A percentile compares a stretch with the other conserved stretches of the same genome.
phyloP scores from a whole-genome alignment of 176 grass and related monocot genomes.

The Juncus inflexus region DNA sequence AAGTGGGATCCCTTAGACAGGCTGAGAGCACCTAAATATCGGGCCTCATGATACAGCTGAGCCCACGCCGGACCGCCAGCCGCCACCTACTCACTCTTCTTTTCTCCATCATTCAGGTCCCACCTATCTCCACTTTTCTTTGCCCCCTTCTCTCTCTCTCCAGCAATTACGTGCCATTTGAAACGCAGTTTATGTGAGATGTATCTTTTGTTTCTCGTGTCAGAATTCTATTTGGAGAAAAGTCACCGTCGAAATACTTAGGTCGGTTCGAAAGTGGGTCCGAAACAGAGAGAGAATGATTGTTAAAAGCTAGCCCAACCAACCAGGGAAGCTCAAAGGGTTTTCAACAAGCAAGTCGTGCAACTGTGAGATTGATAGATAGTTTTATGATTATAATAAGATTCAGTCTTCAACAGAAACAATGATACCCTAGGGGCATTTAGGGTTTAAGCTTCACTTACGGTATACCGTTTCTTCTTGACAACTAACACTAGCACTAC shows the following conservation, averaged over 20 bases:
- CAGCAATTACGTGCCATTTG: neutral
- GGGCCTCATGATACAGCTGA: slow-evolving; percentile 32
- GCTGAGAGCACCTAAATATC: neutral
- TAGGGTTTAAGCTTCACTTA: slow-evolving; percentile 14
- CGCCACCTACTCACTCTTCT: slow-evolving; percentile 15
- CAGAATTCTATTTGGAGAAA: slow-evolving; percentile 60
- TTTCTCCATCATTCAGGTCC: neutral
- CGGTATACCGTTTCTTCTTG: slow-evolving; percentile 3
- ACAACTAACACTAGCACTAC: neutral
- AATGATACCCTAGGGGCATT: slow-evolving; percentile 7
- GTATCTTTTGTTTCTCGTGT: slow-evolving; percentile 28
- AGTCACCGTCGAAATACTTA: slow-evolving; percentile 51
- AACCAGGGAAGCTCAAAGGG: slow-evolving; percentile 16
- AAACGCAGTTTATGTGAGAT: slow-evolving; percentile 24
- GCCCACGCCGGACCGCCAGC: slow-evolving; percentile 31
- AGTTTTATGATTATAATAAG: slow-evolving; percentile 23
- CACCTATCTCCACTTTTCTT: neutral
- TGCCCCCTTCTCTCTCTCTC: neutral
- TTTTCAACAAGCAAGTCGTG: slow-evolving; percentile 34
- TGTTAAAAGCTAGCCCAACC: slow-evolving; percentile 13
- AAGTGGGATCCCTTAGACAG: slow-evolving; percentile 10
- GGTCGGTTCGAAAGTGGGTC: slow-evolving; percentile 44
- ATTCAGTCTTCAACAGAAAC: slow-evolving; percentile 4
- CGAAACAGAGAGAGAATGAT: slow-evolving; percentile 27
- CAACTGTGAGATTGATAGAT: slow-evolving; percentile 6